Percentiles rank a stretch among this genome's conserved stretches.
Evolutionary conservation across 768 basidiomycete genomes (phyloP).

Genomic region (Phanerodontia chrysosporium): DNA sequence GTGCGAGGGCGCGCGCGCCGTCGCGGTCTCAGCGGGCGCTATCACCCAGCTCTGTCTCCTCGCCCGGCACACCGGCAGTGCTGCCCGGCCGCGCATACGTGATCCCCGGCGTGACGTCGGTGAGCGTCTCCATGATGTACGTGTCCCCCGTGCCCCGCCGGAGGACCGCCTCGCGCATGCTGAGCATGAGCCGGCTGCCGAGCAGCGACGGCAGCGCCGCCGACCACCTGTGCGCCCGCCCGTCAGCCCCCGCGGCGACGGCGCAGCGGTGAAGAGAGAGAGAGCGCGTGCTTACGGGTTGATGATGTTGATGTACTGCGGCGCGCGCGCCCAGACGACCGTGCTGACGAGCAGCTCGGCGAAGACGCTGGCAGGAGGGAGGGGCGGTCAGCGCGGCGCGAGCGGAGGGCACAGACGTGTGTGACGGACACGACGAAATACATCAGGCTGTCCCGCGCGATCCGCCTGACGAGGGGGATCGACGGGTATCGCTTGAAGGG

Average conservation of each 20-base stretch:
- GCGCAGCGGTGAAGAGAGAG: no score
- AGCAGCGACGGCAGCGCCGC: slow-evolving; percentile 22
- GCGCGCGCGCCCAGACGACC: slow-evolving; percentile 18
- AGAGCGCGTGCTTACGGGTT: slow-evolving; percentile 24
- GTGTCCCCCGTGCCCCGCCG: background rate
- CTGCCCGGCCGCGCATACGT: background rate
- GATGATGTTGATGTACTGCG: slow-evolving; percentile 19
- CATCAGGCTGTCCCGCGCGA: slow-evolving; percentile 13
- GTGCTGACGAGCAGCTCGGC: slow-evolving; percentile 16
- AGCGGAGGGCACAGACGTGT: background rate
- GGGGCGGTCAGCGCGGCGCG: background rate
- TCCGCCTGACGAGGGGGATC: slow-evolving; percentile 5
- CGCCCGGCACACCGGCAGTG: background rate
- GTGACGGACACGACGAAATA: slow-evolving; percentile 21
- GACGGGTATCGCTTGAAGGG: background rate
- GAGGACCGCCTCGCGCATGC: slow-evolving; percentile 18
- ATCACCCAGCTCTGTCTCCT: background rate
- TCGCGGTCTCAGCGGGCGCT: no score
- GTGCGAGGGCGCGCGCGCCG: no score
- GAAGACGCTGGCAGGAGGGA: slow-evolving; percentile 16
- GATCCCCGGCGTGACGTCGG: background rate
- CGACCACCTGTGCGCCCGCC: slow-evolving; percentile 19
- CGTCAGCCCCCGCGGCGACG: no score
- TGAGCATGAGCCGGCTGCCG: slow-evolving; percentile 22
- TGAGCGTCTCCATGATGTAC: slow-evolving; percentile 13